Conservation (phyloP, 306 rosid species). For the Ceratonia siliqua region DNA sequence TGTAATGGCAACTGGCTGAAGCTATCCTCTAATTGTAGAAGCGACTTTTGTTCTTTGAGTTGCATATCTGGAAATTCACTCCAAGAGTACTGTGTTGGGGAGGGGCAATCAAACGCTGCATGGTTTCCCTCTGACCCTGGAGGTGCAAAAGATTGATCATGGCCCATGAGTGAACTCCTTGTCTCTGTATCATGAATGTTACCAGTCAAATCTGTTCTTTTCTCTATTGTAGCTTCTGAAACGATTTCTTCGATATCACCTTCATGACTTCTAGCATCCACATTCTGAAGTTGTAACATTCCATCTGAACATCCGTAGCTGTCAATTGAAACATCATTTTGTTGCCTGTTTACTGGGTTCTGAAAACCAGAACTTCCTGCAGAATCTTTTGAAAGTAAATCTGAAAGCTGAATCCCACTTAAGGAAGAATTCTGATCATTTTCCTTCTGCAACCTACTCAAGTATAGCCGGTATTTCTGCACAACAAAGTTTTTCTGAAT, state of each 20-base stretch:
- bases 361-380: slow-evolving; percentile 47
- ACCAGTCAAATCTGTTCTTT: slow-evolving; percentile 30
- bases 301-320: slow-evolving; percentile 41
- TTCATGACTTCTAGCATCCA: slow-evolving; percentile 42
- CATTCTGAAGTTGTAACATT: slow-evolving; percentile 42
- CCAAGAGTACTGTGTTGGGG: slow-evolving; percentile 48
- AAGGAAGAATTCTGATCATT: slow-evolving; percentile 56
- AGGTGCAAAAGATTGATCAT: slow-evolving; percentile 43
- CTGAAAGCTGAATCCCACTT: slow-evolving; percentile 53
- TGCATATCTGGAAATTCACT: slow-evolving; percentile 40
- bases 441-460: slow-evolving; percentile 71
- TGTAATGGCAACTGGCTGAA: slow-evolving; percentile 53
- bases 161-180: slow-evolving; percentile 37
- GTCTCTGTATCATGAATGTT: slow-evolving; percentile 45
- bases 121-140: slow-evolving; percentile 51
- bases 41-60: slow-evolving; percentile 51
- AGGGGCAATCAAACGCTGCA: slow-evolving; percentile 43
- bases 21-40: slow-evolving; percentile 43
- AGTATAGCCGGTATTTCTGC: slow-evolving; percentile 90
- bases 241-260: slow-evolving; percentile 46
- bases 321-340: slow-evolving; percentile 53
- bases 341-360: slow-evolving; percentile 43
- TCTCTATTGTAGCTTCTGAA: slow-evolving; percentile 46
- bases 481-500: slow-evolving; percentile 21
- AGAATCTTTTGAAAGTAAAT: slow-evolving; percentile 53